Evolutionary conservation across 2,329 filamentous ascomycete genomes (phyloP).

Genomic region (Aspergillus sojae): DNA sequence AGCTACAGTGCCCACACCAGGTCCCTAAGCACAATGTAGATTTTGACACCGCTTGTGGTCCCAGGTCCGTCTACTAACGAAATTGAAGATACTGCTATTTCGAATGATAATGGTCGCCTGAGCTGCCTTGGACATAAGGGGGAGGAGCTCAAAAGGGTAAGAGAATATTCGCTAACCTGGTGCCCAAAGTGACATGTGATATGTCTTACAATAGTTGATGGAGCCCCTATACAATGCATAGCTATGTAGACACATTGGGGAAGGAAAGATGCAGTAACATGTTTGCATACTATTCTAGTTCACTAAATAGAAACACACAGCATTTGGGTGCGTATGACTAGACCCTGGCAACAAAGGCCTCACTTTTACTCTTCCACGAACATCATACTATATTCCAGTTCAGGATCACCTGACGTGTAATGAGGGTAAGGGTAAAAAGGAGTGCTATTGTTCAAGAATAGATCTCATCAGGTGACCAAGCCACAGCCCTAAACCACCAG

Average conservation of each 20-base stretch:
- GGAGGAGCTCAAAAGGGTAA: background rate
- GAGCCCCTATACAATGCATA: background rate
- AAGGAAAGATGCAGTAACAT: background rate
- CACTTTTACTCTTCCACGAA: background rate
- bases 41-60: background rate
- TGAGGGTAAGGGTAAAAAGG: background rate
- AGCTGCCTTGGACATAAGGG: background rate
- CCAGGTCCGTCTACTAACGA: background rate
- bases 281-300: background rate
- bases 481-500: background rate
- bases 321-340: fast-evolving
- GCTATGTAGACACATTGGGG: background rate
- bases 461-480: background rate
- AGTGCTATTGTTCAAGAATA: background rate
- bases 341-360: background rate
- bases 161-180: background rate
- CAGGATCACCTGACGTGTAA: background rate
- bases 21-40: too few relatives aligned
- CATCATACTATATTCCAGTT: background rate
- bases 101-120: background rate
- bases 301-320: fast-evolving
- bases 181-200: background rate
- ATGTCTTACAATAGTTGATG: background rate
- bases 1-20: background rate
- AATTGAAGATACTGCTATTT: background rate